Percentiles rank a stretch among this genome's conserved stretches.
phyloP scores from a whole-genome alignment of 805 yeast species.

The Sugiyamaella smithiae region DNA sequence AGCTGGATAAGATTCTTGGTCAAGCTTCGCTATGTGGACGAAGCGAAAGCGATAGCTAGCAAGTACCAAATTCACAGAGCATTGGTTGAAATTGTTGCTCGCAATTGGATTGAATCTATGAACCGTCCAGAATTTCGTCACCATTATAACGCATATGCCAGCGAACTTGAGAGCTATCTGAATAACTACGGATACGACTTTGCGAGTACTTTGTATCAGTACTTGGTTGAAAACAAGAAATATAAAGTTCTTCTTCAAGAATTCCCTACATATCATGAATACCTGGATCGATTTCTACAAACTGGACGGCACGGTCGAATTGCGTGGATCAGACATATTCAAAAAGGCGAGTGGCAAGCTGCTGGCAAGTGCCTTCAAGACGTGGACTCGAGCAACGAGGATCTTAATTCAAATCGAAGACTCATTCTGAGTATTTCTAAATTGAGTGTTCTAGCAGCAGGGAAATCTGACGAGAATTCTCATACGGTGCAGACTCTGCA shows the following conservation, averaged over 20 bases:
- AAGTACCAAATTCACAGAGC: conserved; percentile 63
- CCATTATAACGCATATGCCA: conserved; percentile 1
- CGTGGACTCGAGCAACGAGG: conserved; percentile 42
- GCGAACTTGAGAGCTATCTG: conserved; percentile 8
- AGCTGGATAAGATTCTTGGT: conserved; percentile 62
- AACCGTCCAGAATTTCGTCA: background rate
- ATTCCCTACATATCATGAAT: conserved; percentile 51
- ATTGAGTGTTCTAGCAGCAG: conserved; percentile 50
- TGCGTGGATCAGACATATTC: conserved; percentile 70
- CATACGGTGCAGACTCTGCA: conserved; percentile 35
- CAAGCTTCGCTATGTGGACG: conserved; percentile 46
- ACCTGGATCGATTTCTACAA: conserved; percentile 51
- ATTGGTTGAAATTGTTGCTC: conserved; percentile 53
- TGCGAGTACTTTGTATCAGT: conserved; percentile 60
- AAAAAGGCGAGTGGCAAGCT: conserved; percentile 46
- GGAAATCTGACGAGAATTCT: background rate
- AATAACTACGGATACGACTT: conserved; percentile 60
- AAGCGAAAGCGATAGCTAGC: conserved; percentile 63
- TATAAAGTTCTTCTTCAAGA: conserved; percentile 53
- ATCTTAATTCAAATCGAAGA: conserved; percentile 46
- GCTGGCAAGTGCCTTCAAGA: conserved; percentile 51
- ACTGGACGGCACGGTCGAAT: conserved; percentile 40
- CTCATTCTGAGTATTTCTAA: conserved; percentile 71
- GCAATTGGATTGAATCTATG: conserved; percentile 34
- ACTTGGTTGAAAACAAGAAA: conserved; percentile 53